Evolutionary conservation across 2,329 filamentous ascomycete genomes (phyloP).

Genomic region (Exophiala alcalophila): DNA sequence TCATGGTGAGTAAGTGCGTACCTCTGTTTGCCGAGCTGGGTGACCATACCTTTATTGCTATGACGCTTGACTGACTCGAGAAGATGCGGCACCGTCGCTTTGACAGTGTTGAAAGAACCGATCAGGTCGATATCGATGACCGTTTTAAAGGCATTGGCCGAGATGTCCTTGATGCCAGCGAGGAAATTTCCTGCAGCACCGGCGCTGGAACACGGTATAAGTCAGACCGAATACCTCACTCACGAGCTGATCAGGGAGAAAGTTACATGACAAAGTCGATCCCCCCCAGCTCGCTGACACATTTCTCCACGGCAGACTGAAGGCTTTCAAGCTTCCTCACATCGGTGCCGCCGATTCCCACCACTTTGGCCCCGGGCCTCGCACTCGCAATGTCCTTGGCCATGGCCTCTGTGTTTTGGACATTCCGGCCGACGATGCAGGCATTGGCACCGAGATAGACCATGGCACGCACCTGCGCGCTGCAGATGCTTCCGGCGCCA

Average conservation of each 20-base stretch:
- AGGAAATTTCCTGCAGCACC: slow-evolving; percentile 21
- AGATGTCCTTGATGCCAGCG: slow-evolving; percentile 9
- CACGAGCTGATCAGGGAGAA: slow-evolving; percentile 7
- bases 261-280: slow-evolving; percentile 89
- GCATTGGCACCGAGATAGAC: slow-evolving; percentile 88
- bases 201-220: slow-evolving; percentile 2
- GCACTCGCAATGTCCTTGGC: slow-evolving; percentile 78
- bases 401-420: slow-evolving; percentile 76
- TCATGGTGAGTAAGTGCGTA: background rate
- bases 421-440: slow-evolving; percentile 78
- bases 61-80: slow-evolving; percentile 35
- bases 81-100: slow-evolving; percentile 14
- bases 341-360: slow-evolving; percentile 72
- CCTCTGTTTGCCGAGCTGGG: too few relatives aligned
- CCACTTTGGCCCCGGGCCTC: slow-evolving; percentile 72
- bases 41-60: background rate
- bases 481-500: slow-evolving; percentile 88
- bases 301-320: slow-evolving; percentile 70
- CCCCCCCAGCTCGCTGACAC: slow-evolving; percentile 73
- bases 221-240: slow-evolving; percentile 2
- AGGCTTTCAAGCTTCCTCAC: slow-evolving; percentile 70
- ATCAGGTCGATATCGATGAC: slow-evolving; percentile 19
- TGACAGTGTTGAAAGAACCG: slow-evolving; percentile 15
- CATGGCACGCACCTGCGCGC: slow-evolving; percentile 83
- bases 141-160: slow-evolving; percentile 18